Evolutionary conservation across 257 asterid species (phyloP), one percentile per base, ranked within the genome.

Genomic region (Solanum pennellii): DNA sequence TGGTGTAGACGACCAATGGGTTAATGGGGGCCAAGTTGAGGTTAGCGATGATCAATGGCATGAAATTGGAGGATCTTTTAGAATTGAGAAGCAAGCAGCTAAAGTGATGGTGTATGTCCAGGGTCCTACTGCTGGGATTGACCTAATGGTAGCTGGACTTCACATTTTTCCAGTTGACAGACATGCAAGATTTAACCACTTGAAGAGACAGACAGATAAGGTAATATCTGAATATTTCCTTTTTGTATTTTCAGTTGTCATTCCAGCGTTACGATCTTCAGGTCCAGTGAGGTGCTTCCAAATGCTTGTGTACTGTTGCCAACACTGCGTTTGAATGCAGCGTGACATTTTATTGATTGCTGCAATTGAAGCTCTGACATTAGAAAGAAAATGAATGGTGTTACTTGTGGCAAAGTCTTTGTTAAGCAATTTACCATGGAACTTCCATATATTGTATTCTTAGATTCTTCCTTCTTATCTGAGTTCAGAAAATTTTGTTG

Each of bases 1-100:
- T 60, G 94, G 97, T 3, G 99, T 95, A 62, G 99, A 97, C 62
- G 89, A 90, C 65, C 94, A 94, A 76, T 97, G 99, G 99, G 96
- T 93, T 56, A 97, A 97, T 42, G 99, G 99, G 18, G 99, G 99
- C 42, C 98, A 97, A 89, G 93, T 94, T 72, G 99, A 94, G 92
- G 87, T 92, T 71, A 52, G 65, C 71, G 96, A 93, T 88, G 98
- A 94, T 84, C 91, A 88, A 86, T 97, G 99, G 99, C 99, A 93
- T 86, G 99, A 96, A 90, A 86, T 94, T 72, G 96, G 97, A n/a
- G 99, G 95, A 49, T 94, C 99, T 27, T 95, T 96, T 89, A 92
- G 99, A 90, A 91, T 96, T 4, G 99, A 96, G 91, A 96, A 94
- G 87, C 94, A 91, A 88, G 89, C 96, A 0, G 88, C 89, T 27